Base-by-base conservation (phyloP, 2,329 filamentous ascomycete species). In the Endothia cerciana region DNA sequence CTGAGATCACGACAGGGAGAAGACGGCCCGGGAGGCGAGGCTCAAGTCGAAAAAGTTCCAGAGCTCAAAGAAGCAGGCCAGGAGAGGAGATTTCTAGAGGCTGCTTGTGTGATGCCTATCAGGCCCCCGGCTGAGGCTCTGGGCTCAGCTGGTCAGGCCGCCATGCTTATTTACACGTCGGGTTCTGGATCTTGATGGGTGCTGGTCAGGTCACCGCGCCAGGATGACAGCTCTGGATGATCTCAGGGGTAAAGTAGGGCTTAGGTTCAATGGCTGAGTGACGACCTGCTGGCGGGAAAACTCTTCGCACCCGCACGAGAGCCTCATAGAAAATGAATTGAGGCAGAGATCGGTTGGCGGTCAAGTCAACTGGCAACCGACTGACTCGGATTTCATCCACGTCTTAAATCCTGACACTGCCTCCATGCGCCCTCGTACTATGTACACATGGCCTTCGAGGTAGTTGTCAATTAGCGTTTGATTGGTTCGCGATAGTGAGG, bases 31-130 rank as follows among this genome's bases (percentile, higher is more conserved):
- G 51, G 77, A 80, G 22, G 71, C 74, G 1, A 77, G 84, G 33
- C 68, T 87, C 28, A 79, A 74, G 66, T 71, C 77, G 17, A 87
- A 87, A 73, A 86, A 84, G 71, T 72, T 80, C 11, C 75, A 77
- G 19, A 81, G 82, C 69, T 76, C 75, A 8, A 87, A 86, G 75
- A 87, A 87, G 30, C 53, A 62, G 25, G 62, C 64, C 38, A 43
- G 66, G 11, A 63, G 43, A 36, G 66, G 65, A 2, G 53, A 63
- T 28, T 63, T 38, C n/a, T 63, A 59, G 36, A 30, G 8, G 30
- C 30, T 33, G 25, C 25, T 22, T 51, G 47, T 17, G 11, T 28
- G 47, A 28, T 30, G 47, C 28, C 11, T 13, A 7, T 30, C 5
- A 30, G 47, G 25, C 47, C n/a, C n/a, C n/a, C n/a, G n/a, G n/a